Evolutionary conservation across 495 filamentous ascomycete genomes (phyloP).

Genomic region (Aspergillus bertholletiae): DNA sequence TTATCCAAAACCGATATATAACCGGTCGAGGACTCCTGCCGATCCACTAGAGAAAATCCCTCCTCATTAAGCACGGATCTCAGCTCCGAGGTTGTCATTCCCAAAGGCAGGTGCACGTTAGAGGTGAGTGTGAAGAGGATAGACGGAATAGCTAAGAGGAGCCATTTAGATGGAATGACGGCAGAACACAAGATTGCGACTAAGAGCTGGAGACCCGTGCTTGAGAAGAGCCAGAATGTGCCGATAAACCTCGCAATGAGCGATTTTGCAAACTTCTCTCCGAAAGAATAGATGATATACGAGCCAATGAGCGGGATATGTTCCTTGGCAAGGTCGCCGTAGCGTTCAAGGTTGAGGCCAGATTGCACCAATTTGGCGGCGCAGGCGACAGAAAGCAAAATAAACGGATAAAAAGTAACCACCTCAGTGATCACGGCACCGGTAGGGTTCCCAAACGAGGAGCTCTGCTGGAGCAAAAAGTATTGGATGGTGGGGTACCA

Average conservation of each 20-base stretch:
- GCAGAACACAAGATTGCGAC: slow-evolving; percentile 59
- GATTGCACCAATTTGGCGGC: slow-evolving; percentile 61
- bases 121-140: slow-evolving; percentile 64
- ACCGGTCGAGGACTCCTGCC: slow-evolving; percentile 80
- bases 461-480: slow-evolving; percentile 61
- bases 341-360: slow-evolving; percentile 47
- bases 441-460: slow-evolving; percentile 56
- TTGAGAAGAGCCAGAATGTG: slow-evolving; percentile 57
- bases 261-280: slow-evolving; percentile 49
- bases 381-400: slow-evolving; percentile 63
- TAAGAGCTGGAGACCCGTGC: slow-evolving; percentile 66
- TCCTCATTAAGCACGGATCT: slow-evolving; percentile 58
- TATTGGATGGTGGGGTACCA: slow-evolving; percentile 72
- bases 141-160: slow-evolving; percentile 62
- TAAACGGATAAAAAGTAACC: slow-evolving; percentile 67
- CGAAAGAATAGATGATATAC: slow-evolving; percentile 58
- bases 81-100: slow-evolving; percentile 47
- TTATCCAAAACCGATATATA: slow-evolving; percentile 89
- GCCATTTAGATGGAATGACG: slow-evolving; percentile 63
- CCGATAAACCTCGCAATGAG: slow-evolving; percentile 57
- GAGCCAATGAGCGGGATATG: slow-evolving; percentile 58
- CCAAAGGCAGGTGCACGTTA: slow-evolving; percentile 66
- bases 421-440: slow-evolving; percentile 75
- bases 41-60: slow-evolving; percentile 62
- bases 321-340: slow-evolving; percentile 54